Conservation (phyloP, 495 filamentous ascomycete genomes). For the Xylaria flabelliformis region DNA sequence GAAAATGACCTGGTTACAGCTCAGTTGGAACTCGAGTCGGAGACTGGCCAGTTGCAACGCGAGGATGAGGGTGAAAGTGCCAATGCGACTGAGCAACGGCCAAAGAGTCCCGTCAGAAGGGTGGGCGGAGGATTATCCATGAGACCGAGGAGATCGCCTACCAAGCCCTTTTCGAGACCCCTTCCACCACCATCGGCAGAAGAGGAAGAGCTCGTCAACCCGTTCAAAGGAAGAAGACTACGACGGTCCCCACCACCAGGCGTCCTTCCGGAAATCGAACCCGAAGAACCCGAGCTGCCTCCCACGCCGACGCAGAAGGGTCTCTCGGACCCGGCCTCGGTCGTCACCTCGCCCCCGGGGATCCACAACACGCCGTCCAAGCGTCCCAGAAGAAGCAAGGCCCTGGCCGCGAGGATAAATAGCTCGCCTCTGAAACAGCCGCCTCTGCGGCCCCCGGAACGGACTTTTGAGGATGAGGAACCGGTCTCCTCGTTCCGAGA, state of each 20-base stretch:
- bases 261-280: slow-evolving; percentile 41
- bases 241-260: slow-evolving; percentile 47
- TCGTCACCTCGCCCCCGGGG: slow-evolving; percentile 58
- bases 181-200: slow-evolving; percentile 50
- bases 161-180: slow-evolving; percentile 45
- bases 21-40: slow-evolving; percentile 20
- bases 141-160: slow-evolving; percentile 36
- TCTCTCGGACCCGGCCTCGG: slow-evolving; percentile 56
- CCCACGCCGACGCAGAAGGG: slow-evolving; percentile 70
- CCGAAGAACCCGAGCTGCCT: slow-evolving; percentile 70
- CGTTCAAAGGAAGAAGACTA: slow-evolving; percentile 44
- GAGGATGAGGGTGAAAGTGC: neutral
- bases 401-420: slow-evolving; percentile 47
- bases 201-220: slow-evolving; percentile 54
- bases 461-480: slow-evolving; percentile 23
- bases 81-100: slow-evolving; percentile 9
- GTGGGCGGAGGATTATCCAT: slow-evolving; percentile 34
- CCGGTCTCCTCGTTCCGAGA: slow-evolving; percentile 24
- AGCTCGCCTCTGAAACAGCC: slow-evolving; percentile 56
- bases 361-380: slow-evolving; percentile 61
- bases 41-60: neutral
- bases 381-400: slow-evolving; percentile 47
- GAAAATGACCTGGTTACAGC: neutral
- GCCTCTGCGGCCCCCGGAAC: slow-evolving; percentile 36
- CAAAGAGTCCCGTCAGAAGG: slow-evolving; percentile 31